Evolutionary conservation across 805 yeast genomes (phyloP), one percentile per base, ranked within the genome.

Genomic region (Myxozyma sirexii): DNA sequence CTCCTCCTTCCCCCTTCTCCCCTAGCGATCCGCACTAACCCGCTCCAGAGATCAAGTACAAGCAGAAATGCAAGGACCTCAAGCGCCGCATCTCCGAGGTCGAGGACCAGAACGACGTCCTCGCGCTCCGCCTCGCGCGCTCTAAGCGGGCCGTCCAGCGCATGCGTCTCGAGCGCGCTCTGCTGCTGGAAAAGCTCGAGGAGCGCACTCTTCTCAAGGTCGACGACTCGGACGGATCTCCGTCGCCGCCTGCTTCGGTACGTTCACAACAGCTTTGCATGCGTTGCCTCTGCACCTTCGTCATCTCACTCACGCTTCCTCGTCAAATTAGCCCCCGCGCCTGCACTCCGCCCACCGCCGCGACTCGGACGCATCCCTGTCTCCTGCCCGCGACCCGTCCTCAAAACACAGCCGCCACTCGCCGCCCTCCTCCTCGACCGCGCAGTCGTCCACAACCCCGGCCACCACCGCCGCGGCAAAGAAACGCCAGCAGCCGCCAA

Each of bases 161-260:
- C 64, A 77, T 90, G 47, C 82, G 96, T 59, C 79, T 91, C 46
- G 98, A 94, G 70, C 87, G 94, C 69, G 82, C 92, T 1, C 76
- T 93, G 12, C 75, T 94, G 31, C 75, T 92, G 45, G 97, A 93
- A 71, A 80, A 88, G 61, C 79, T 94, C 43, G 97, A 92, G 67
- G 78, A 78, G 43, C 63, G 69, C n/a, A 60, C 67, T 10, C 26
- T 61, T n/a, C 47, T 64, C 29, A 60, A 64, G 37, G 71, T 59
- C 8, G 72, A 68, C 45, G 71, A 70, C 38, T 61, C 71, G 3
- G 71, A 62, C 17, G 72, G 67, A 8, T 56, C 68, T 10, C 69
- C 70, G 1, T 65, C 72, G 3, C 71, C 73, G 23, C 74, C 73
- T 23, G 69, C 65, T 24, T 64, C 72, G 27, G 68, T 66, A 49